Evolutionary conservation across 768 basidiomycete species (phyloP), one percentile per base, ranked within the genome.

Genomic region (Rhizopogon sp.): DNA sequence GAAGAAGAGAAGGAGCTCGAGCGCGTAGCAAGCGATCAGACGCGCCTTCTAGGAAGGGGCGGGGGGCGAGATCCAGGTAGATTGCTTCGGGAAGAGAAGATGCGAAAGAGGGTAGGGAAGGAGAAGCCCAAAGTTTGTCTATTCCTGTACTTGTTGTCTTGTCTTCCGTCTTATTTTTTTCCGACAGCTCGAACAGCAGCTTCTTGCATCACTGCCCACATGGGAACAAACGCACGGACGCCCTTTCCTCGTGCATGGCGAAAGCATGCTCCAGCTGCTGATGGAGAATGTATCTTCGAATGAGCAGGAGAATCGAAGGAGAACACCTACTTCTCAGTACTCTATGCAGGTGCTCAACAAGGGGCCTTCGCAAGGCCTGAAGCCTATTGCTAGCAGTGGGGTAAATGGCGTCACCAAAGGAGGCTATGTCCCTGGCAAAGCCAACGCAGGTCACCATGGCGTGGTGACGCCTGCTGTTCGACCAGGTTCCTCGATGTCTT

Each of bases 71-170:
- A 93, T 74, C 88, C 93, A 5, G 93, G 93, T 6, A 76, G 92
- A 17, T 71, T 99, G 37, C 72, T 98, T 51, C 80, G 92, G 56
- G 96, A 99, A 70, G 96, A 98, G 75, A 97, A 97, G 79, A 93
- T 96, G 87, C 80, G 96, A 52, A 98, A 98, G 69, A 79, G 95
- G 29, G 93, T 99, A 13, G 79, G 79, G 54, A 90, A 91, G 67
- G 88, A 96, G 73, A 98, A 97, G 65, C 96, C 96, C 28, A 81
- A 89, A 66, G 96, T 97, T 66, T 58, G 85, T 73, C 47, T 50
- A 43, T 17, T 6, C 0, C 13, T 22, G 13, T 25, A 55, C 33
- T 6, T 29, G 43, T 4, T 28, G 7, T 13, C 35, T 45, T 8
- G 46, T 37, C 53, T 8, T 13, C 25, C 2, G 2, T 10, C 40